These are phyloP conservation scores for Aureobasidium sp. DNA, from an alignment of 2,329 filamentous ascomycete species.

Conservation along the genomic window DNA sequence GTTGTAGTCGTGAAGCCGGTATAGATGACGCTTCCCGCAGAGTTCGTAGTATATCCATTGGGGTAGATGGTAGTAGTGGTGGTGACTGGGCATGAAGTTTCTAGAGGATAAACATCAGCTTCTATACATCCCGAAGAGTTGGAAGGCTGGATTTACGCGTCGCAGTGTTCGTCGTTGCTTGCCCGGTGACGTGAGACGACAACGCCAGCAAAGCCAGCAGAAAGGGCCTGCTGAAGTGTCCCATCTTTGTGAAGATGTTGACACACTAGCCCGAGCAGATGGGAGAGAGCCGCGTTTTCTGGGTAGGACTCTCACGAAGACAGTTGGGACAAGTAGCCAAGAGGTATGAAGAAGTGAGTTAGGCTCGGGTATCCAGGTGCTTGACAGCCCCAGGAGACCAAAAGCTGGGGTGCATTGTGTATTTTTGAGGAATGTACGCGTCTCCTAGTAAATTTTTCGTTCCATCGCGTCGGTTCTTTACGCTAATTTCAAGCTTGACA, in stretches of 20 bases:
- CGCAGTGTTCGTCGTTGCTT: not conserved
- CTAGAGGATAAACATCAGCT: not conserved
- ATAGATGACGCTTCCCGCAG: not conserved
- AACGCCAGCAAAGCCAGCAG: not conserved
- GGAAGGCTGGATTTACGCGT: not conserved
- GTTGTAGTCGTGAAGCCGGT: not conserved
- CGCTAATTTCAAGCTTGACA: too few species aligned
- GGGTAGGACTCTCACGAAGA: not conserved
- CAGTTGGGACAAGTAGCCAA: not conserved
- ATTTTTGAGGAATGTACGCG: not conserved
- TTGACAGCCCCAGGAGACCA: not conserved
- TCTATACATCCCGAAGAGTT: not conserved
- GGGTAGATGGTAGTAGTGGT: not conserved
- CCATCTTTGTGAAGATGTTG: not conserved
- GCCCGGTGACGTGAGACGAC: not conserved
- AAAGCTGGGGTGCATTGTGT: not conserved
- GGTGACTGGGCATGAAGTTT: not conserved
- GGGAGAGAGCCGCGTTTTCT: too few species aligned
- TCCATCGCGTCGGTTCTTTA: too few species aligned
- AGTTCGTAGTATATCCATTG: not conserved
- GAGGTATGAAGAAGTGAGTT: too few species aligned
- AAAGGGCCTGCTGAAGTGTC: not conserved
- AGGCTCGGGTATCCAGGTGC: too few species aligned
- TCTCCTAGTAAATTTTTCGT: not conserved
- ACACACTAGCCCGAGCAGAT: not conserved